phyloP scores from a whole-genome alignment of 2,329 filamentous ascomycete genomes.

The Talaromyces marneffei region DNA sequence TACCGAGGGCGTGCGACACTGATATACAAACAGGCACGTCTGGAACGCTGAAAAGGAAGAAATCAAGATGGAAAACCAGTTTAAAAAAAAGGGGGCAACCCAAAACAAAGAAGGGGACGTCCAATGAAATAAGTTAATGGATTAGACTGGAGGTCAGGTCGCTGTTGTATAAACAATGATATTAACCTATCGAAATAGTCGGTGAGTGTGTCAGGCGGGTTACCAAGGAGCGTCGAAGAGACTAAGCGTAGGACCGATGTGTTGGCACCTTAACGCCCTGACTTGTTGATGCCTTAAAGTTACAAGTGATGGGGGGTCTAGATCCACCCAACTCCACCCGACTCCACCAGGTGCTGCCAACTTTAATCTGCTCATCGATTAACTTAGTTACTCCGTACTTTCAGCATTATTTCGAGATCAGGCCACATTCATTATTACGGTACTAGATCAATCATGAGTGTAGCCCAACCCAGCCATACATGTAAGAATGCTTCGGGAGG shows the following conservation, averaged over 20 bases:
- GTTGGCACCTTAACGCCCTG: constrained; percentile 2
- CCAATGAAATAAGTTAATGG: not conserved
- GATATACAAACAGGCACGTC: too few relatives aligned
- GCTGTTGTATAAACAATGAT: not conserved
- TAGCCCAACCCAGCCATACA: too few relatives aligned
- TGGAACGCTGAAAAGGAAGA: not conserved
- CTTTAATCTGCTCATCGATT: too few relatives aligned
- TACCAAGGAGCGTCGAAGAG: too few relatives aligned
- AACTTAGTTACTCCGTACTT: too few relatives aligned
- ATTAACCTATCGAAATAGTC: not conserved
- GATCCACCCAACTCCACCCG: not conserved
- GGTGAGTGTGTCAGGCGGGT: not conserved
- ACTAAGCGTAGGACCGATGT: too few relatives aligned
- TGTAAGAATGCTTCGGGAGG: too few relatives aligned
- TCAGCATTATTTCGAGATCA: too few relatives aligned
- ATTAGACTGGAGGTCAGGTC: not conserved
- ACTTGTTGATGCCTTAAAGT: not conserved
- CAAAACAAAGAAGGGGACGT: not conserved
- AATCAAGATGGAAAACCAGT: not conserved
- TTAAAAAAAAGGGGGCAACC: not conserved
- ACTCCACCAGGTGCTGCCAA: too few relatives aligned
- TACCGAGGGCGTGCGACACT: not conserved
- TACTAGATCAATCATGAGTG: too few relatives aligned
- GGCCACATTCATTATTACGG: too few relatives aligned
- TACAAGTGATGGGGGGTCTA: too few relatives aligned